Conservation (phyloP, 371 early-diverging fungal genomes). For the Haplosporangium sp. region DNA sequence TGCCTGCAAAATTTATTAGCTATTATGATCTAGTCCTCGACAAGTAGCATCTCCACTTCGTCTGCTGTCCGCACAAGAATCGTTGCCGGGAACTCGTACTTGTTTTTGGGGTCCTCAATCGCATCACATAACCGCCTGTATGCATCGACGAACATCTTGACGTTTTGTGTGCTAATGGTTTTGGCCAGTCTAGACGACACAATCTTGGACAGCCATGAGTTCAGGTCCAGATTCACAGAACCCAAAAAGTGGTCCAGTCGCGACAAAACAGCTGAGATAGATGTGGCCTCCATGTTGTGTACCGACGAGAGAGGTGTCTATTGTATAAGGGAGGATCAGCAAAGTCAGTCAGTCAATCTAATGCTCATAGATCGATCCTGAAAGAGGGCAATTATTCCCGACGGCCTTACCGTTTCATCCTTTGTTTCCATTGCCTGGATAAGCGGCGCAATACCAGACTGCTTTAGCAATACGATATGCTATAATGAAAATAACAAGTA, state of each 20-base stretch:
- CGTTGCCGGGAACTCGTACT: conserved; percentile 72
- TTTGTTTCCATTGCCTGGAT: conserved; percentile 58
- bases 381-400: no score
- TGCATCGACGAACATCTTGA: conserved; percentile 66
- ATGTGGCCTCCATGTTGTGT: conserved; percentile 65
- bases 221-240: conserved; percentile 51
- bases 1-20: background rate
- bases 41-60: conserved; percentile 73
- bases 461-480: conserved; percentile 57
- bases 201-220: conserved; percentile 45
- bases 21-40: conserved; percentile 10
- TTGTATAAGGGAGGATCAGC: background rate
- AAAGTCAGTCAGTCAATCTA: background rate
- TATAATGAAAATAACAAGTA: conserved; percentile 9
- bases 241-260: conserved; percentile 76
- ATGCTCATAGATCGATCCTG: background rate
- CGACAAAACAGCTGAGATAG: conserved; percentile 66
- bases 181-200: conserved; percentile 53
- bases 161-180: conserved; percentile 41
- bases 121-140: conserved; percentile 69
- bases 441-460: conserved; percentile 56
- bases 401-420: conserved; percentile 45
- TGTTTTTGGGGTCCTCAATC: conserved; percentile 72
- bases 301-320: conserved; percentile 72
- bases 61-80: conserved; percentile 77